Base-by-base conservation (phyloP, 805 yeast genomes). In the Sungouiella thailandica region DNA sequence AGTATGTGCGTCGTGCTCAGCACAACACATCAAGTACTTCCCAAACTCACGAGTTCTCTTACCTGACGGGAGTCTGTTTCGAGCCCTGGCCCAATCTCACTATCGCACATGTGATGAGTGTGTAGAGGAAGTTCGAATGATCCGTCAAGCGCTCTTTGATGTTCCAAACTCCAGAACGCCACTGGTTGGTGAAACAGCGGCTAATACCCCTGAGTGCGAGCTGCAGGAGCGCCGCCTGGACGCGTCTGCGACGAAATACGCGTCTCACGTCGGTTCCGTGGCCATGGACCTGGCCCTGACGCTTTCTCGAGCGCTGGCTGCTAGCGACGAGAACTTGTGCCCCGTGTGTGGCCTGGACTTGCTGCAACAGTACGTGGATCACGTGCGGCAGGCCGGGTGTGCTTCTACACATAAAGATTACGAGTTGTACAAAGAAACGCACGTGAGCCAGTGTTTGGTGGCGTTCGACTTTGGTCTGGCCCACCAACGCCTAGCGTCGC, bases 81-180 rank as follows among this genome's bases (percentile, higher is more conserved):
- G 31, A 11, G 42, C 50, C 2, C 15, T 26, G 15, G 37, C 35
- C n/a, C 32, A 38, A 28, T 47, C 44, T 5, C 29, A 33, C 4
- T 86, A 82, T 50, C 65, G 89, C 29, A 84, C 95, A 0, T 86
- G 96, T 50, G 82, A 79, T 46, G 70, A 64, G 19, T 86, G 96
- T 55, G 76, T 68, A 16, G 77, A 70, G 7, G 90, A 81, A 51
- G 32, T 56, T 36, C 31, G 49, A 18, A 43, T 44, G 53, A 48
- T 52, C 36, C 46, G 43, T 16, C 25, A 42, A 11, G 52, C 55
- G 8, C 40, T 52, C n/a, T 27, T 28, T 34, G 34, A 25, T 8
- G 25, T 18, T 14, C 29, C 31, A 7, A 9, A 7, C 8, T n/a
- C n/a, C n/a, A n/a, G n/a, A n/a, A 9, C 7, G 22, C 22, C 9